Conservation (phyloP, 208 protist genomes). For the Angomonas desouzai region DNA sequence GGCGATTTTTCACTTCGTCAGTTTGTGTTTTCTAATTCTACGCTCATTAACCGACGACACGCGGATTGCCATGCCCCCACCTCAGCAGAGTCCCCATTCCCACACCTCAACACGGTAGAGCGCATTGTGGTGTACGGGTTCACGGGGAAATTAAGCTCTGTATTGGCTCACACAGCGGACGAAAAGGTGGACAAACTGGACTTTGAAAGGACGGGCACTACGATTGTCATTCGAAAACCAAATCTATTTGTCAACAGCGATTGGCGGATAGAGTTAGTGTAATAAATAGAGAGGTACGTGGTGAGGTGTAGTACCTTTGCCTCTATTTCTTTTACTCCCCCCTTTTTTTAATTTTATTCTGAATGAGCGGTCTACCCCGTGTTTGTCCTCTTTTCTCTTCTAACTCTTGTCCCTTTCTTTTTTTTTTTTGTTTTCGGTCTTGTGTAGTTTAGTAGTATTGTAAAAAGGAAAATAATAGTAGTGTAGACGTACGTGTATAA, state of each 20-base stretch:
- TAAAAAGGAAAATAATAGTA: not conserved
- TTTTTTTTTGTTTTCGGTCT: conserved; percentile 11
- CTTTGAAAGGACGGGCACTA: conserved; percentile 46
- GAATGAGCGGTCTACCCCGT: no score
- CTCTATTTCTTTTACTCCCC: conserved; percentile 1
- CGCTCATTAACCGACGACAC: conserved; percentile 21
- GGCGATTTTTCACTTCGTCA: conserved; percentile 49
- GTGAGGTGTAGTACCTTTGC: not conserved
- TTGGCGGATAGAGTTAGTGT: conserved; percentile 52
- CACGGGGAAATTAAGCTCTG: conserved; percentile 21
- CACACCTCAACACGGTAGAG: conserved; percentile 46
- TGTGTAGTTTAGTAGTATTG: conserved; percentile 3
- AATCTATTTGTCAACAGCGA: conserved; percentile 39
- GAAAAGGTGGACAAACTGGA: conserved; percentile 25
- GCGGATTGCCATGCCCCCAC: not conserved
- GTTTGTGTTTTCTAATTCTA: conserved; percentile 41
- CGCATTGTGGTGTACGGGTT: conserved; percentile 67
- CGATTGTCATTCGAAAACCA: conserved; percentile 61
- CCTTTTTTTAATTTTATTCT: no score
- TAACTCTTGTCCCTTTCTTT: no score
- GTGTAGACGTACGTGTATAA: no score
- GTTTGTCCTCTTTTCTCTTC: no score
- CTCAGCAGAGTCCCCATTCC: not conserved
- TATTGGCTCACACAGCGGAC: conserved; percentile 7
- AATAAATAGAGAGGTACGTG: conserved; percentile 21